Base-by-base conservation (phyloP, 164 flowering plant genomes). In the Protea cynaroides region DNA sequence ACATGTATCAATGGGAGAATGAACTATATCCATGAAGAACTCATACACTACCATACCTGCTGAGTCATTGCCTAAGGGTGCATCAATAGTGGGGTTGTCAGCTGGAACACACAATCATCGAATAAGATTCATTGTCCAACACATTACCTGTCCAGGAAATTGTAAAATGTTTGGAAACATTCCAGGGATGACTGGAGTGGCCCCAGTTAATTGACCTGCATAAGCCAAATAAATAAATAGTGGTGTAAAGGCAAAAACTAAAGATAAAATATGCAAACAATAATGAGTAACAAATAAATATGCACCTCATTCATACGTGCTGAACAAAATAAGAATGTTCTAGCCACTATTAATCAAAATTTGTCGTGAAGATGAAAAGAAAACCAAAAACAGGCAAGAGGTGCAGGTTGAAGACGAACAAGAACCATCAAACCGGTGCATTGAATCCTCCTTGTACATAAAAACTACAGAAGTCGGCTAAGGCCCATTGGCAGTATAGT, bases 401-500 rank as follows among this genome's bases (percentile, higher is more conserved):
- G 74, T 84, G 79, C 91, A 83, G 75, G 83, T 75, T 82, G 94
- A 83, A 88, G 93, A 83, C 79, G 88, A 82, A 88, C 86, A 86
- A 85, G 87, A 83, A 78, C 90, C 92, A 88, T 84, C 86, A 81
- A 78, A 88, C 94, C 78, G 79, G 82, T 81, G 92, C 87, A 86
- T n/a, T n/a, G n/a, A n/a, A n/a, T n/a, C n/a, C n/a, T n/a, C n/a
- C n/a, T n/a, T n/a, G n/a, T n/a, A n/a, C 83, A 89, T 81, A 74
- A 81, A 93, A 81, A 92, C 96, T 84, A 94, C 89, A 92, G 93
- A 82, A 74, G 86, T 91, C 93, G 86, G 93, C 96, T 89, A 96
- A 92, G 87, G 69, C 92, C 96, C 91, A 87, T 83, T 82, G 91
- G 83, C 96, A 88, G 85, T 92, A 85, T 81, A 90, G 96, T 84